A percentile compares a stretch with the other conserved stretches of the same genome.
These are phyloP conservation scores for Emericellopsis cladophorae DNA, from an alignment of 2,329 filamentous ascomycete species.

Conservation along the genomic window DNA sequence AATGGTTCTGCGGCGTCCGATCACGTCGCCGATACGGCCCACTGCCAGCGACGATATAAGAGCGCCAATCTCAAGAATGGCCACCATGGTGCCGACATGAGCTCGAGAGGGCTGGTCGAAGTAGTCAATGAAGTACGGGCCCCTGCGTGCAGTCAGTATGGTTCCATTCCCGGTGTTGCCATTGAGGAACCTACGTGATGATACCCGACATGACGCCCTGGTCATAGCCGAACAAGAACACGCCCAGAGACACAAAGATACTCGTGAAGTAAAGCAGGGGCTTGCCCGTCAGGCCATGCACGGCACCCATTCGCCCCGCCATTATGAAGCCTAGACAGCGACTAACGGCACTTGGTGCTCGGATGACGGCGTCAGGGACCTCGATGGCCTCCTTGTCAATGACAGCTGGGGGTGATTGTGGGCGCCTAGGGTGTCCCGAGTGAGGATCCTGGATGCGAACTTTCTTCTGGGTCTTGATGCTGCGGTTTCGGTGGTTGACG, in stretches of 20 bases:
- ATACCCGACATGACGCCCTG: slow-evolving; percentile 78
- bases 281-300: slow-evolving; percentile 91
- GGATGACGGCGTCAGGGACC: slow-evolving; percentile 57
- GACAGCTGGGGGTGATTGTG: slow-evolving; percentile 23
- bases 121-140: slow-evolving; percentile 78
- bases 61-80: slow-evolving; percentile 88
- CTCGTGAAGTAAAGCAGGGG: slow-evolving; percentile 94
- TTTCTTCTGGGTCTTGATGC: slow-evolving; percentile 36
- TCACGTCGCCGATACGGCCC: slow-evolving; percentile 80
- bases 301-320: slow-evolving; percentile 63
- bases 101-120: slow-evolving; percentile 81
- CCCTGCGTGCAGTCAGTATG: slow-evolving; percentile 38
- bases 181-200: slow-evolving; percentile 39
- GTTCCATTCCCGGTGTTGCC: not conserved
- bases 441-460: slow-evolving; percentile 53
- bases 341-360: slow-evolving; percentile 52
- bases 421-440: slow-evolving; percentile 21
- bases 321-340: slow-evolving; percentile 72
- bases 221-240: slow-evolving; percentile 83
- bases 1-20: slow-evolving; percentile 81
- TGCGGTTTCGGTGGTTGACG: slow-evolving; percentile 28
- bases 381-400: slow-evolving; percentile 67
- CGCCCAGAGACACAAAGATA: slow-evolving; percentile 75
- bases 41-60: slow-evolving; percentile 81
- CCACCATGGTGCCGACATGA: slow-evolving; percentile 92